Evolutionary conservation across 345 rosid species (phyloP).

Genomic region (Ricinus communis): DNA sequence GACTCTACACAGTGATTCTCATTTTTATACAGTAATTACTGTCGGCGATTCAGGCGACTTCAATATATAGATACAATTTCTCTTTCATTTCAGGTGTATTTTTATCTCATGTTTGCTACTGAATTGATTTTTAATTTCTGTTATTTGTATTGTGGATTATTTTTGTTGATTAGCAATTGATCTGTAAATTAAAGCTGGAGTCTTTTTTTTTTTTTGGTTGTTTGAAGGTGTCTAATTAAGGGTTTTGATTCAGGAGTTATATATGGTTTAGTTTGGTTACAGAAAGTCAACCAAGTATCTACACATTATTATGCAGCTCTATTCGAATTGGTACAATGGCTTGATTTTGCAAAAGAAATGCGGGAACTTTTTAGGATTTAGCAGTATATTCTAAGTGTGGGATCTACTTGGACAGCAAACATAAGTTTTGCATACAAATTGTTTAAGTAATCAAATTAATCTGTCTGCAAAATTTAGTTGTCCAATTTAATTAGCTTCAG

Average conservation of each 20-base stretch:
- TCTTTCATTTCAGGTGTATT: background rate
- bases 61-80: background rate
- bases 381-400: no score
- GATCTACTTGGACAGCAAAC: background rate
- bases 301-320: background rate
- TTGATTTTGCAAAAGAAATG: background rate
- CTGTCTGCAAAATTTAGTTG: no score
- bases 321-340: background rate
- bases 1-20: background rate
- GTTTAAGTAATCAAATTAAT: no score
- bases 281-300: background rate
- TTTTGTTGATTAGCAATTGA: conserved; percentile 7
- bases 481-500: background rate
- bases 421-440: background rate
- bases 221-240: background rate
- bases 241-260: conserved; percentile 1
- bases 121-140: background rate
- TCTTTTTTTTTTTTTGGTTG: background rate
- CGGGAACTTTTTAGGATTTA: background rate
- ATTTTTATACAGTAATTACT: background rate
- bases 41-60: background rate
- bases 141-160: background rate
- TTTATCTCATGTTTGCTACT: background rate
- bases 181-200: background rate
- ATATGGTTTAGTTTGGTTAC: background rate